Conservation (phyloP, 768 basidiomycete species). For the Termitomyces sp. region DNA sequence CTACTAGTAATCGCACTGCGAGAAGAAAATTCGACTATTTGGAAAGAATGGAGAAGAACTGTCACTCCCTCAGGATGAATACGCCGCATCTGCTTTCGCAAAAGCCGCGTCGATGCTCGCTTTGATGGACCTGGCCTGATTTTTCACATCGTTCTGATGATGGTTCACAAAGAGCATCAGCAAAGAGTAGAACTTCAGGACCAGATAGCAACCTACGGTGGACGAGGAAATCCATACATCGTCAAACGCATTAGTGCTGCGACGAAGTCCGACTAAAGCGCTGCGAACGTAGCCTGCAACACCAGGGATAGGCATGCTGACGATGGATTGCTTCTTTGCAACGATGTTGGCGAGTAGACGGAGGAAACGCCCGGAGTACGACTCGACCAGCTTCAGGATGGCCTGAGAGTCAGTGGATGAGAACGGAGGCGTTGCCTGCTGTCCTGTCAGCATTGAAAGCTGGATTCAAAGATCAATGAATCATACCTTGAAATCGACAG, state of each 20-base stretch:
- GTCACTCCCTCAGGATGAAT: neutral
- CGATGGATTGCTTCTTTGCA: constrained; percentile 26
- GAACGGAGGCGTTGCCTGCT: neutral
- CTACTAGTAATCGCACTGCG: too few relatives aligned
- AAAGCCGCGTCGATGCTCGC: neutral
- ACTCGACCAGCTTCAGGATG: constrained; percentile 21
- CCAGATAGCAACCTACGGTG: constrained; percentile 2
- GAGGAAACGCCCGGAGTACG: constrained; percentile 18
- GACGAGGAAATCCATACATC: constrained; percentile 3
- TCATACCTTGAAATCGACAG: constrained; percentile 24
- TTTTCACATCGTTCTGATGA: constrained; percentile 4
- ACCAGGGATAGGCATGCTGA: constrained; percentile 18
- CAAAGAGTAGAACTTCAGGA: too few relatives aligned
- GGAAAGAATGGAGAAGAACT: neutral
- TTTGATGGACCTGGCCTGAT: neutral
- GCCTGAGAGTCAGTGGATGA: constrained; percentile 21
- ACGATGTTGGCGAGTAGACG: constrained; percentile 21
- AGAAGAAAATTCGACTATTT: neutral
- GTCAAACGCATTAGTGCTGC: neutral
- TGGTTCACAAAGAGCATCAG: neutral
- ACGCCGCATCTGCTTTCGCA: neutral
- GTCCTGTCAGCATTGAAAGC: neutral
- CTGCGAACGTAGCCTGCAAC: constrained; percentile 1
- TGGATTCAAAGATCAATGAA: neutral
- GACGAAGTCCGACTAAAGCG: constrained; percentile 1